These are phyloP conservation scores for Cajanus cajan DNA, from an alignment of 306 rosid genomes.

Conservation along the genomic window DNA sequence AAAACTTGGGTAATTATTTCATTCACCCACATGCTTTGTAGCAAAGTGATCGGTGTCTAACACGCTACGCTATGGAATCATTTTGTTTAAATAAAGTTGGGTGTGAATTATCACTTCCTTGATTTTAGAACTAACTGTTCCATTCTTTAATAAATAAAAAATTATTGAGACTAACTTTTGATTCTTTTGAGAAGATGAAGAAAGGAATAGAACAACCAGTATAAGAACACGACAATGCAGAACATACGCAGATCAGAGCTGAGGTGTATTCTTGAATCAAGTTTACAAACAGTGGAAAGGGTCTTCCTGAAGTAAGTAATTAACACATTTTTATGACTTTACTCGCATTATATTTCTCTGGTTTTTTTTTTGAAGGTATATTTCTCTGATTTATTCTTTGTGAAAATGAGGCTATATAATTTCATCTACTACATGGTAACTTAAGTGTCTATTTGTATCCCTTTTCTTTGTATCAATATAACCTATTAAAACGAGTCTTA, in stretches of 20 bases:
- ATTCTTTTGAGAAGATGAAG: not conserved
- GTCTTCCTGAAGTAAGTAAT: too few species aligned
- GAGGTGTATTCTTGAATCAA: not conserved
- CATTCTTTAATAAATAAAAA: not conserved
- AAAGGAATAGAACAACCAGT: not conserved
- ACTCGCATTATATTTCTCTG: not conserved
- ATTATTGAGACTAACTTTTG: not conserved
- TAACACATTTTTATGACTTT: not conserved
- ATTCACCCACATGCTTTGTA: not conserved
- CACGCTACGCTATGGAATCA: not conserved
- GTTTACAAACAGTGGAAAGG: not conserved
- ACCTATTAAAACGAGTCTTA: not conserved
- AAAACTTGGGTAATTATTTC: not conserved
- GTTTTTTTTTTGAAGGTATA: too few species aligned
- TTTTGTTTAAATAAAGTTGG: not conserved
- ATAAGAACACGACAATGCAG: not conserved
- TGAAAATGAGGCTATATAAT: not conserved
- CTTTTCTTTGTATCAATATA: not conserved
- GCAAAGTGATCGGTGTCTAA: not conserved
- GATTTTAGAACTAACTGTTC: not conserved
- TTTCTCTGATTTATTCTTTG: not conserved
- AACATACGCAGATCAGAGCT: not conserved
- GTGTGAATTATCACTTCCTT: not conserved
- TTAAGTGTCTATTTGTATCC: not conserved
- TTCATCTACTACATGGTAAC: not conserved